These are phyloP conservation scores for Chenopodium suecicum DNA, from an alignment of 148 eudicot species.

Conservation along the genomic window DNA sequence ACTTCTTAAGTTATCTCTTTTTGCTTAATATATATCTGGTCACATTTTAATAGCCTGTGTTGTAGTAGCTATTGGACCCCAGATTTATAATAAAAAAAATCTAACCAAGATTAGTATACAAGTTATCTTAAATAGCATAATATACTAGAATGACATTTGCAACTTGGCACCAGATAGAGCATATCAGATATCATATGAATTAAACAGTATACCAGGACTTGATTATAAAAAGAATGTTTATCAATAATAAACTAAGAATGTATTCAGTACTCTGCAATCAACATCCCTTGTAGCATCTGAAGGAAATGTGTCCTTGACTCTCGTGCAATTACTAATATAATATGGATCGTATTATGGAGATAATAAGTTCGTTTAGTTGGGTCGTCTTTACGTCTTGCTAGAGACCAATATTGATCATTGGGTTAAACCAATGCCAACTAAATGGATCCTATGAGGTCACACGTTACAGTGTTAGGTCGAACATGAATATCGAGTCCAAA, in stretches of 20 bases:
- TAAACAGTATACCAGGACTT: background rate
- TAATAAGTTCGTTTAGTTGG: too few species aligned
- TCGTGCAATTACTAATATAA: too few species aligned
- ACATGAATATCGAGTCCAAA: too few species aligned
- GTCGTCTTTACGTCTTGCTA: too few species aligned
- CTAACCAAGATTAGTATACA: too few species aligned
- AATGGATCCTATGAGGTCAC: too few species aligned
- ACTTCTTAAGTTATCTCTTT: background rate
- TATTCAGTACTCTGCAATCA: background rate
- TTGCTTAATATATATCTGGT: background rate
- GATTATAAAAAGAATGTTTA: background rate
- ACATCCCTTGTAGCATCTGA: background rate
- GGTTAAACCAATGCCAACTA: too few species aligned
- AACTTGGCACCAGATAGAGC: background rate
- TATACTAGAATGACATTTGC: background rate
- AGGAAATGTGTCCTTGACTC: too few species aligned
- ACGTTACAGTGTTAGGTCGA: too few species aligned
- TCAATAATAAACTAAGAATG: background rate
- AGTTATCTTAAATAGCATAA: background rate
- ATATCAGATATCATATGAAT: background rate
- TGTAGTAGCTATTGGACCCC: background rate
- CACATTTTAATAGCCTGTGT: background rate
- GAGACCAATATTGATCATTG: too few species aligned
- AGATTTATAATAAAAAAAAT: background rate
- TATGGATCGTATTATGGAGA: too few species aligned